Base-by-base conservation (phyloP, 441 rosid species). In the Gossypium lobatum region DNA sequence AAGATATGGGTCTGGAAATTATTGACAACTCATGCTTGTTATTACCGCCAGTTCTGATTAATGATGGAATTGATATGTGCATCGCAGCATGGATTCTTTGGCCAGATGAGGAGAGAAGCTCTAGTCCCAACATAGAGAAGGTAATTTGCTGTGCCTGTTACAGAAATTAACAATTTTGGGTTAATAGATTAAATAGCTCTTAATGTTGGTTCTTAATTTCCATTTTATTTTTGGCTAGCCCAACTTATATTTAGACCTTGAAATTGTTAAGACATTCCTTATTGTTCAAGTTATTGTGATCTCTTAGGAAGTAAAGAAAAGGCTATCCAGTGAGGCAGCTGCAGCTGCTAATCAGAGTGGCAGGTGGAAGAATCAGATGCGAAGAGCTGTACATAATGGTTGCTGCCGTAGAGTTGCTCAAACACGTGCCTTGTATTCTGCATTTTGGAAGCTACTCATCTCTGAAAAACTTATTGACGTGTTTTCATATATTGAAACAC, bases 71-170 rank as follows among this genome's bases (percentile, higher is more conserved):
- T 82, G 98, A 96, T 77, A 73, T 93, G 86, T 83, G 85, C 79
- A 86, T 93, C 61, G 91, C 84, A 79, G 86, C 91, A 14, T 96
- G 99, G 99, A 83, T 96, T 88, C 88, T 96, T 76, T 96, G 97
- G 99, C 97, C 99, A 57, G 98, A 96, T 83, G 98, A 96, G 78
- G 97, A 88, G 89, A 92, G 91, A 84, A 88, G 87, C 83, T 89
- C 97, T 74, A 80, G 82, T 70, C 98, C 93, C 73, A 93, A 85
- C 80, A 78, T 96, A 69, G 99, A 93, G 75, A 95, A 92, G 97
- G 98, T 95, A 90, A 75, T 75, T 79, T n/a, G 18, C 21, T 54
- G 42, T 26, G 69, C 16, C 23, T 20, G 21, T 20, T 20, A 73
- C 11, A 52, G 75, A 64, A 69, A 64, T 21, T 69, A 68, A 42